Conservation (phyloP, 352 stramenopile genomes). For the Globisporangium cederbergense region DNA sequence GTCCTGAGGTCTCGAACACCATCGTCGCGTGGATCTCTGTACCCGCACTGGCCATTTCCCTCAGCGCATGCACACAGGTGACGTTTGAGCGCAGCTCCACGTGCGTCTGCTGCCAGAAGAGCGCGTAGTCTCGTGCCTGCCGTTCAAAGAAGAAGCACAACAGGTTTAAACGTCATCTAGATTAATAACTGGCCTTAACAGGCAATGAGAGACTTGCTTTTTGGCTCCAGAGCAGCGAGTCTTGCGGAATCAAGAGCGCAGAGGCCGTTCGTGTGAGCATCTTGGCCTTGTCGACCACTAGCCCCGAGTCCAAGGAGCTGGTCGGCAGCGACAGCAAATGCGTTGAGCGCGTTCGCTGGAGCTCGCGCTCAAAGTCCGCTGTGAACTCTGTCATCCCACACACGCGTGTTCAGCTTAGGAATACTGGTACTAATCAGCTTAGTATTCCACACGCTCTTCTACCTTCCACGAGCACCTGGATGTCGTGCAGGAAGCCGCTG, state of each 20-base stretch:
- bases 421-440: not conserved
- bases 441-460: not conserved
- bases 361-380: conserved; percentile 4
- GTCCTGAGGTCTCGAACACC: conserved; percentile 15
- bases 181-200: not conserved
- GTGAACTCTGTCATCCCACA: conserved; percentile 9
- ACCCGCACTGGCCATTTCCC: conserved; percentile 24
- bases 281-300: conserved; percentile 14
- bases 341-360: conserved; percentile 3
- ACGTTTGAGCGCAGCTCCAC: conserved; percentile 25
- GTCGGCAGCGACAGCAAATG: not conserved
- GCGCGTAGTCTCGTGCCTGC: conserved; percentile 36
- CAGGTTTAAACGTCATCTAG: not conserved
- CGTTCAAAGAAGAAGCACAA: not conserved
- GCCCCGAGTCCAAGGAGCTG: not conserved
- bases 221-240: conserved; percentile 18
- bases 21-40: conserved; percentile 21
- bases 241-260: conserved; percentile 1
- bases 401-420: not conserved
- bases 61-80: conserved; percentile 30
- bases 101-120: conserved; percentile 42
- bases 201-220: not conserved
- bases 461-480: conserved; percentile 51
- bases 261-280: conserved; percentile 15
- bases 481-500: conserved; percentile 49